Evolutionary conservation across 148 eudicot species (phyloP).

Genomic region (Drosera capensis): DNA sequence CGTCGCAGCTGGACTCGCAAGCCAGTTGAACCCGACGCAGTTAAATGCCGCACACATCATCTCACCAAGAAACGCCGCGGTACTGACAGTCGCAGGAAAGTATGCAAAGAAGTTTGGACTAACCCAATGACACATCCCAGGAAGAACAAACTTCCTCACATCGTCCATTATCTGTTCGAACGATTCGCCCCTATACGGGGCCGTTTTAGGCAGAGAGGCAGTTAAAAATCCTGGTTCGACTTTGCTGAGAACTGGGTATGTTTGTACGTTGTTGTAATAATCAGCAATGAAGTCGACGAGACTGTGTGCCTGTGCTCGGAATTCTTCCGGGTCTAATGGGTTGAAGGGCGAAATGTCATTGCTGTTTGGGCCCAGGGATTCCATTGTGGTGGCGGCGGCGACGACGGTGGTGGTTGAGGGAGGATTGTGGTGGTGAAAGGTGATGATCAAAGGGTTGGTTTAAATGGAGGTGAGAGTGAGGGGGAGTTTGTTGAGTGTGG

Average conservation of each 20-base stretch:
- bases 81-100: conserved; percentile 38
- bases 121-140: conserved; percentile 45
- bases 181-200: conserved; percentile 20
- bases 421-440: not conserved
- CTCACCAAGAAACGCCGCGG: conserved; percentile 39
- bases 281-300: conserved; percentile 36
- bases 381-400: not conserved
- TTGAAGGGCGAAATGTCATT: too few species aligned
- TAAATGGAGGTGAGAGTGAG: not conserved
- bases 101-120: conserved; percentile 48
- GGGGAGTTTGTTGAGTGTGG: not conserved
- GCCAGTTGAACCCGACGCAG: conserved; percentile 45
- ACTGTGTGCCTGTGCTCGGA: conserved; percentile 19
- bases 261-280: conserved; percentile 31
- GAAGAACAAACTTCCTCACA: conserved; percentile 18
- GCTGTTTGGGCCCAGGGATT: too few species aligned
- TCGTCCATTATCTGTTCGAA: conserved; percentile 26
- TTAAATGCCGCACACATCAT: conserved; percentile 31
- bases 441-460: not conserved
- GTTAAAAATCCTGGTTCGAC: conserved; percentile 29
- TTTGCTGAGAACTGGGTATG: conserved; percentile 31
- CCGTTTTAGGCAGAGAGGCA: conserved; percentile 14
- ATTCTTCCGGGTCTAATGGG: conserved; percentile 27
- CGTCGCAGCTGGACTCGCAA: conserved; percentile 38
- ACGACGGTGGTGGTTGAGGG: not conserved